Percentiles rank a stretch among this genome's conserved stretches.
Conservation (phyloP, 1,284 basidiomycete genomes). For the Pseudozyma sp. region DNA sequence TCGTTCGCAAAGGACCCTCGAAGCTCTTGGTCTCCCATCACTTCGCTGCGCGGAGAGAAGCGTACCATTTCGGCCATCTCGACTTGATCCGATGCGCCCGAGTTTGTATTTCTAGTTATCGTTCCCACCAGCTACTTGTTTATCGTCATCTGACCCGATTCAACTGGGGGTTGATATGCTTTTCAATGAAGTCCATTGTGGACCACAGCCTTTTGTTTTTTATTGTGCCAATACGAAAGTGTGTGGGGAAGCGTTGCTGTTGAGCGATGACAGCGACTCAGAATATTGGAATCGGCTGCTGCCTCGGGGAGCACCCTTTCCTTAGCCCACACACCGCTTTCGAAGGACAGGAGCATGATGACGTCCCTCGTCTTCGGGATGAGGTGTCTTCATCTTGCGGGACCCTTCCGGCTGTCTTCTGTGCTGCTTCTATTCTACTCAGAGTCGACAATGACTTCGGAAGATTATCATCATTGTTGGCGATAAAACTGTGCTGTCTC, state of each 20-base stretch:
- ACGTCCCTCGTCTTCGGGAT: too few species aligned
- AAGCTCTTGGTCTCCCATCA: constrained; percentile 41
- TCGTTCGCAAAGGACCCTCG: constrained; percentile 34
- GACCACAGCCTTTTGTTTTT: constrained; percentile 2
- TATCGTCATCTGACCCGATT: neutral
- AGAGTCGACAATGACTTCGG: too few species aligned
- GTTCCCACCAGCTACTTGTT: neutral
- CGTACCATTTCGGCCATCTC: constrained; percentile 30
- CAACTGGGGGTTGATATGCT: neutral
- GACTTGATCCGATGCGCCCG: constrained; percentile 3
- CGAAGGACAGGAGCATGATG: too few species aligned
- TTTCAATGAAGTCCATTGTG: constrained; percentile 6
- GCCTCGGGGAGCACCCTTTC: too few species aligned
- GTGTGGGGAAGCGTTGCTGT: neutral
- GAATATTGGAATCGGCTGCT: too few species aligned
- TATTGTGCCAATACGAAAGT: neutral
- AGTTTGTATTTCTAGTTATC: constrained; percentile 15
- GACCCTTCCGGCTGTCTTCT: too few species aligned
- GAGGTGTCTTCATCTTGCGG: too few species aligned
- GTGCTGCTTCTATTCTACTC: too few species aligned
- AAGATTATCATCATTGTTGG: too few species aligned
- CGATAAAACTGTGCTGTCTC: too few species aligned
- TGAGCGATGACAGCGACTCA: too few species aligned
- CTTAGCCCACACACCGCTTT: too few species aligned
- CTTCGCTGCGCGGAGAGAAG: constrained; percentile 45